phyloP scores from a whole-genome alignment of 2,329 filamentous ascomycete species.

The Diplodia scrobiculata region DNA sequence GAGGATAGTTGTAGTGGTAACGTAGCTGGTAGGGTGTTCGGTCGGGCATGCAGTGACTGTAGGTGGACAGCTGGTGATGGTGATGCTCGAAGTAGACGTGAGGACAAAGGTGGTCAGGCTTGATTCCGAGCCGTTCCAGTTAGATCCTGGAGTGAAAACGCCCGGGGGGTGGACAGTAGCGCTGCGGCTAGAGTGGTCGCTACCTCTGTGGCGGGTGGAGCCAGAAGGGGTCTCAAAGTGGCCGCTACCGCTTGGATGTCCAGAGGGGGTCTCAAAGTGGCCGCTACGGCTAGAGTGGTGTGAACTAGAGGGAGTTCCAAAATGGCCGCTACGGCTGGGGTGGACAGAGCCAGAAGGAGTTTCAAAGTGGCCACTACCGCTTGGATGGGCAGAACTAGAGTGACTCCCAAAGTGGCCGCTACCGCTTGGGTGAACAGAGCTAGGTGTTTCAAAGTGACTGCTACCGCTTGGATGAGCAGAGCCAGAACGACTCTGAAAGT shows the following conservation, averaged over 20 bases:
- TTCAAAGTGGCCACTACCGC: neutral
- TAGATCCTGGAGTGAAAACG: too few relatives aligned
- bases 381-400: neutral
- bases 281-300: neutral
- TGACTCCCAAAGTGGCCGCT: neutral
- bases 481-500: too few relatives aligned
- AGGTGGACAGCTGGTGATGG: slow-evolving; percentile 34
- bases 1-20: slow-evolving; percentile 31
- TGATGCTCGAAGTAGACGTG: slow-evolving; percentile 29
- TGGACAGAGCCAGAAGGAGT: neutral
- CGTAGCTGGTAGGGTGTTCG: slow-evolving; percentile 29
- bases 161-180: neutral
- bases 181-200: neutral
- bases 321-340: neutral
- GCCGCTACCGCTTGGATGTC: neutral
- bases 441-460: neutral
- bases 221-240: neutral
- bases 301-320: neutral
- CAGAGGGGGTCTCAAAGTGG: neutral
- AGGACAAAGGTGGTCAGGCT: slow-evolving; percentile 23
- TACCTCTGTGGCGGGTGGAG: neutral
- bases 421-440: too few relatives aligned
- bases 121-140: neutral
- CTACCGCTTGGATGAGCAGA: too few relatives aligned
- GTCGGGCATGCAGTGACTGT: slow-evolving; percentile 35